Evolutionary conservation across 441 rosid species (phyloP).

Genomic region (Omphalea diandra): DNA sequence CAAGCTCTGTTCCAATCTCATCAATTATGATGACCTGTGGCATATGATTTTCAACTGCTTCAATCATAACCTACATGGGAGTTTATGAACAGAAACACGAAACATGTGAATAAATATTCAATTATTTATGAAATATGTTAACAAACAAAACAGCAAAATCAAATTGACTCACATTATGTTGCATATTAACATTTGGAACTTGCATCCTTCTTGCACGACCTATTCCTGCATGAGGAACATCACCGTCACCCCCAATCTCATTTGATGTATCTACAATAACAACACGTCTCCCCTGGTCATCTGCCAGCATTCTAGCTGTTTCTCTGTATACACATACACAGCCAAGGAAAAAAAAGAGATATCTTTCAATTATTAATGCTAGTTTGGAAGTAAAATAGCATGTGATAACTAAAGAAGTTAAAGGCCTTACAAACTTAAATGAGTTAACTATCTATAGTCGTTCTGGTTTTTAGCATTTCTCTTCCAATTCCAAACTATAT

Average conservation of each 20-base stretch:
- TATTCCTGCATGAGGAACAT: conserved; percentile 92
- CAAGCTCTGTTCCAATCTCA: conserved; percentile 95
- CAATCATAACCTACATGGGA: conserved; percentile 81
- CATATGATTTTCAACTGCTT: conserved; percentile 99
- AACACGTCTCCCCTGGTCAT: conserved; percentile 86
- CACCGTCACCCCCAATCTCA: conserved; percentile 99
- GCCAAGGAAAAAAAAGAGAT: background rate
- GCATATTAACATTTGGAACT: conserved; percentile 91
- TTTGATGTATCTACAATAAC: conserved; percentile 93
- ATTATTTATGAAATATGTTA: background rate
- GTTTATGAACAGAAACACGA: conserved; percentile 15
- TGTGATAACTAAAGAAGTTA: background rate
- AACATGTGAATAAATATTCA: background rate
- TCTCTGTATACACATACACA: conserved; percentile 46
- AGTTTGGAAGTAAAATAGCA: background rate
- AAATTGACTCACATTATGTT: conserved; percentile 65
- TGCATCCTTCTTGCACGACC: conserved; percentile 99
- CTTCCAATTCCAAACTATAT: background rate
- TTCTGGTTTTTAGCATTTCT: conserved; percentile 1
- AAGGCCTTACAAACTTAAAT: background rate
- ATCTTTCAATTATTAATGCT: conserved; percentile 1
- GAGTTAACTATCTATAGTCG: background rate
- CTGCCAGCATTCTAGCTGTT: conserved; percentile 88
- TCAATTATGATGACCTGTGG: conserved; percentile 88
- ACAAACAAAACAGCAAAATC: background rate